Percentiles rank a stretch among this genome's conserved stretches.
Evolutionary conservation across 805 yeast species (phyloP).

Genomic region (Alloascoidea hylecoeti): DNA sequence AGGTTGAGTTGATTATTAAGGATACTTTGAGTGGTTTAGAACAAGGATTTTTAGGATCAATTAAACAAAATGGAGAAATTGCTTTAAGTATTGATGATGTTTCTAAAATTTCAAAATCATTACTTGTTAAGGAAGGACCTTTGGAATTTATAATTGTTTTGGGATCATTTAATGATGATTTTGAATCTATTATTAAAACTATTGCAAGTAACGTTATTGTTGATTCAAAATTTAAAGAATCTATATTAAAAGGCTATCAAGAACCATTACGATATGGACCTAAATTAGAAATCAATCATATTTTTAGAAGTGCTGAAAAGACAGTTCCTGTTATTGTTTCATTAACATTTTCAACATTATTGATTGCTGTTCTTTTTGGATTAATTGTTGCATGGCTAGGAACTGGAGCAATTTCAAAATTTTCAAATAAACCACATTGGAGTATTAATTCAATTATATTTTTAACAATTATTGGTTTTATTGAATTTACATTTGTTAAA

Average conservation of each 20-base stretch:
- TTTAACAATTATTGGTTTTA: conserved; percentile 28
- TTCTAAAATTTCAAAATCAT: conserved; percentile 15
- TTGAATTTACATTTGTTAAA: conserved; percentile 38
- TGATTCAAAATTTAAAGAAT: conserved; percentile 4
- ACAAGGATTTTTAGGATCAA: conserved; percentile 13
- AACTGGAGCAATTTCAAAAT: conserved; percentile 1
- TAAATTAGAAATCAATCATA: conserved; percentile 48
- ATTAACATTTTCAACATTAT: conserved; percentile 29
- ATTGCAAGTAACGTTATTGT: conserved; percentile 8
- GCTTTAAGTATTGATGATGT: conserved; percentile 15
- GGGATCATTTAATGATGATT: conserved; percentile 13
- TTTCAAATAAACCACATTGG: conserved; percentile 1
- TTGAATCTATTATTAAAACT: conserved; percentile 9
- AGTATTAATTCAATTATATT: conserved; percentile 26
- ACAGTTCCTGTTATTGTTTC: conserved; percentile 41
- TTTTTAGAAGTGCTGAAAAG: conserved; percentile 38
- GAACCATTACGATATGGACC: conserved; percentile 18
- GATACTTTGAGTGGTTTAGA: conserved; percentile 14
- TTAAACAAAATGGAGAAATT: conserved; percentile 17
- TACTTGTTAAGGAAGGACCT: conserved; percentile 12
- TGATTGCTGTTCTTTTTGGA: conserved; percentile 24
- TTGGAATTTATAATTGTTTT: conserved; percentile 13
- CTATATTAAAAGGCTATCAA: conserved; percentile 4
- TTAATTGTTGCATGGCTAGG: conserved; percentile 30
- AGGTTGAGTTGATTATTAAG: conserved; percentile 10